Evolutionary conservation across 148 eudicot genomes (phyloP), one percentile per base, ranked within the genome.

Genomic region (Hydrangea macrophylla): DNA sequence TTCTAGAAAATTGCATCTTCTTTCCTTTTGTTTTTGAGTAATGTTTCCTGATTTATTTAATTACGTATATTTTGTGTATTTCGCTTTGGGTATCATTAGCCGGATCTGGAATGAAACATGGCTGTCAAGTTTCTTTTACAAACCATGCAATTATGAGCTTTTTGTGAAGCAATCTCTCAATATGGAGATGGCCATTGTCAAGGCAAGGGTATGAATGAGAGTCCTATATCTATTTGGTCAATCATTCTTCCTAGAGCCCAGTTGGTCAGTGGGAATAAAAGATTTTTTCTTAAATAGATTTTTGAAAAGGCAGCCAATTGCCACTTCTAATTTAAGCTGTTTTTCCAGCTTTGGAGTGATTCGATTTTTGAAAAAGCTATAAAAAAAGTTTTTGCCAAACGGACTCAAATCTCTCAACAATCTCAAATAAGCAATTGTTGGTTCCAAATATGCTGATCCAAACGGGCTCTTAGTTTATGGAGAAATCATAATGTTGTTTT

Each of bases 101-200:
- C 97, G 97, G 55, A 89, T 92, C 67, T 92, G 97, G 97, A 92
- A 92, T 54, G 97, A 92, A 76, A 92, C 97, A 24, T 92, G 97
- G 97, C 76, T 92, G 62, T 82, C 97, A 66, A 89, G 96, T 76
- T 92, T 92, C 88, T 92, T 92, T 74, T 92, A 86, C 87, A 89
- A 92, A 76, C 97, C 97, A 15, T 92, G 97, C 82, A 92, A 92
- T 75, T 87, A 92, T 74, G 97, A 92, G 81, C 80, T 92, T 42
- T 92, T 92, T 74, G 97, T 92, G 79, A 92, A 92, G 80, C 97
- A 92, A 70, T 84, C 95, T 58, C 84, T 92, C 45, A 92, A 92
- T 67, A 92, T 92, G 97, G 97, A 92, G 76, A 92, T 92, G 96
- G 97, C 97, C 31, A 92, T 92, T 27, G 86, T 82, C 65, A 86